Conservation (phyloP, 352 stramenopile genomes). For the Pythium periplocum region DNA sequence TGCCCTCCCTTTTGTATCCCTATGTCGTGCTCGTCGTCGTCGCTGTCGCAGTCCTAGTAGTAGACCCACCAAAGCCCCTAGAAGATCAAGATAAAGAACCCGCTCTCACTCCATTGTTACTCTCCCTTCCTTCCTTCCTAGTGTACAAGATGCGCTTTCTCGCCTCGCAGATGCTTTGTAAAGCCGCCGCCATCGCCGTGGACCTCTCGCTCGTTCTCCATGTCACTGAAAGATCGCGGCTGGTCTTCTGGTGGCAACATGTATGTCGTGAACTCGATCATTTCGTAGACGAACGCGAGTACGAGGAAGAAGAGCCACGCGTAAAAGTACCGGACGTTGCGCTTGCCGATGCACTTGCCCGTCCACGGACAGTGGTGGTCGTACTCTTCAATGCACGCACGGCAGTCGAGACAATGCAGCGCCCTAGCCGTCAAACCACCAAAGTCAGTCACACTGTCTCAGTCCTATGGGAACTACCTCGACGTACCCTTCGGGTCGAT, state of each 20-base stretch:
- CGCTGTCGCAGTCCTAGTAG: conserved; percentile 1
- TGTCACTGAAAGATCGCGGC: conserved; percentile 5
- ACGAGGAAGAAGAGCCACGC: conserved; percentile 83
- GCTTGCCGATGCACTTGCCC: conserved; percentile 85
- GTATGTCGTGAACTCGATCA: conserved; percentile 86
- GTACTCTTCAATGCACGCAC: conserved; percentile 83
- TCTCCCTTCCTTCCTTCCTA: neutral
- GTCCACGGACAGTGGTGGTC: conserved; percentile 93
- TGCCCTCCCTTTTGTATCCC: neutral
- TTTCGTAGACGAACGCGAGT: conserved; percentile 82
- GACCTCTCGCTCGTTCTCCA: neutral
- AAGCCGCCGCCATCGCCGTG: neutral
- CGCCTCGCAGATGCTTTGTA: neutral
- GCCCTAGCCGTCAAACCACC: conserved; percentile 25
- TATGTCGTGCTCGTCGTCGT: neutral
- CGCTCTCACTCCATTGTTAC: neutral
- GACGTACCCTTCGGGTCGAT: conserved; percentile 56
- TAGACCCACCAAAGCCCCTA: neutral
- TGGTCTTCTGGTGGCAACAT: conserved; percentile 62
- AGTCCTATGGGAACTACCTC: neutral
- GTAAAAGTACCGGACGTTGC: conserved; percentile 81
- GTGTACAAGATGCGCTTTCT: neutral
- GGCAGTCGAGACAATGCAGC: conserved; percentile 84
- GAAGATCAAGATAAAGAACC: neutral
- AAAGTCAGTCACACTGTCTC: conserved; percentile 1